Conservation (phyloP, 768 basidiomycete genomes). For the Lactarius sp. region DNA sequence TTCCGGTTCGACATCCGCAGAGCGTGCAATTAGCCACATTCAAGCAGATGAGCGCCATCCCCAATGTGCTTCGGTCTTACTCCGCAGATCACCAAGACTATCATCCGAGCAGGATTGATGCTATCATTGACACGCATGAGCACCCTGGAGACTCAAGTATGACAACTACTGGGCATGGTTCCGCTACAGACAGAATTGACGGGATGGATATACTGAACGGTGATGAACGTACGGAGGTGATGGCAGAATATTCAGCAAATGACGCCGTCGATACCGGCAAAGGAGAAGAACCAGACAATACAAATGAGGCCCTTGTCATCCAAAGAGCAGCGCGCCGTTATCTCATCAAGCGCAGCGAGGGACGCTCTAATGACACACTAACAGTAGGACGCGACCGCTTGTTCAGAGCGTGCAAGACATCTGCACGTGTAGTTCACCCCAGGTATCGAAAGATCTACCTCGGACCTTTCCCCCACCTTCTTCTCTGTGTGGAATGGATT, state of each 20-base stretch:
- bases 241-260: constrained; percentile 4
- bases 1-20: not conserved
- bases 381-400: constrained; percentile 6
- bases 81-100: not conserved
- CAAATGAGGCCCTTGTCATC: not conserved
- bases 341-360: not conserved
- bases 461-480: constrained; percentile 17
- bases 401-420: constrained; percentile 10
- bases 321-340: constrained; percentile 10
- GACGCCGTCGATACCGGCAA: not conserved
- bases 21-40: constrained; percentile 4
- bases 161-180: not conserved
- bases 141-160: not conserved
- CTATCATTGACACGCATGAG: not conserved
- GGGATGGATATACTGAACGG: not conserved
- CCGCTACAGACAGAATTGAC: not conserved
- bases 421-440: not conserved
- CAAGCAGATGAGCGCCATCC: not conserved
- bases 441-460: constrained; percentile 14
- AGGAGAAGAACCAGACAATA: constrained; percentile 8
- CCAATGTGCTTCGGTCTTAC: not conserved
- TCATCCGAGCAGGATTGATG: not conserved
- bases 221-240: not conserved
- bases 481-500: constrained; percentile 20
- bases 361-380: not conserved